These are phyloP conservation scores for Flaveria ramosissima DNA, from an alignment of 129 eudicot species.

Conservation along the genomic window DNA sequence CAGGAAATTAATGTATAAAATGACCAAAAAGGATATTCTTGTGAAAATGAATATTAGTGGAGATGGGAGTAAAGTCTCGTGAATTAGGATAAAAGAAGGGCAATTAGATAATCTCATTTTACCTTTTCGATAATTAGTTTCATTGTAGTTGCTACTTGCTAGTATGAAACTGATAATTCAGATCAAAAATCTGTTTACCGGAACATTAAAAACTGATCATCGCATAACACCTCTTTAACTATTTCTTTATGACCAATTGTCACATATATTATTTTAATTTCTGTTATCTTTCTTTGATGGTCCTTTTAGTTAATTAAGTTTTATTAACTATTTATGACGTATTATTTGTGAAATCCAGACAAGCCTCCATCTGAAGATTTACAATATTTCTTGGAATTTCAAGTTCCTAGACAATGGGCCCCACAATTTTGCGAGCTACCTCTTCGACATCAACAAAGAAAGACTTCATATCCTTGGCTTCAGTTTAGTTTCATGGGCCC, in stretches of 20 bases:
- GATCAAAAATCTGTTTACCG: not conserved
- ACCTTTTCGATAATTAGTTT: not conserved
- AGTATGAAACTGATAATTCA: not conserved
- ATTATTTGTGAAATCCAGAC: constrained; percentile 40
- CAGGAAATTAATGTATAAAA: not conserved
- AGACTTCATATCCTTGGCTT: constrained; percentile 53
- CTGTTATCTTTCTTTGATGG: not conserved
- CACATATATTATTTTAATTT: not conserved
- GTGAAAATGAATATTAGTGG: not conserved
- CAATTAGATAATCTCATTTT: not conserved
- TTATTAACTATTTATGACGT: constrained; percentile 6
- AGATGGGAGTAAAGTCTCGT: not conserved
- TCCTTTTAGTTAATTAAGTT: constrained; percentile 4
- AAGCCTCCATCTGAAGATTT: constrained; percentile 79
- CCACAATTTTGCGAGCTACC: constrained; percentile 86
- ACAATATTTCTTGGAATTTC: constrained; percentile 84
- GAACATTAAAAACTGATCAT: not conserved
- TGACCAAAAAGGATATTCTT: not conserved
- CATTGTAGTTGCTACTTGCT: not conserved
- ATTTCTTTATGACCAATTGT: not conserved
- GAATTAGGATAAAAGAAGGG: not conserved
- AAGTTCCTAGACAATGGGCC: constrained; percentile 92
- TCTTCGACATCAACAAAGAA: constrained; percentile 76
- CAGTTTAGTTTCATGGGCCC: constrained; percentile 74
- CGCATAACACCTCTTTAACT: not conserved